Evolutionary conservation across 106 monocot species (phyloP).

Genomic region (Apostasia shenzhenica): DNA sequence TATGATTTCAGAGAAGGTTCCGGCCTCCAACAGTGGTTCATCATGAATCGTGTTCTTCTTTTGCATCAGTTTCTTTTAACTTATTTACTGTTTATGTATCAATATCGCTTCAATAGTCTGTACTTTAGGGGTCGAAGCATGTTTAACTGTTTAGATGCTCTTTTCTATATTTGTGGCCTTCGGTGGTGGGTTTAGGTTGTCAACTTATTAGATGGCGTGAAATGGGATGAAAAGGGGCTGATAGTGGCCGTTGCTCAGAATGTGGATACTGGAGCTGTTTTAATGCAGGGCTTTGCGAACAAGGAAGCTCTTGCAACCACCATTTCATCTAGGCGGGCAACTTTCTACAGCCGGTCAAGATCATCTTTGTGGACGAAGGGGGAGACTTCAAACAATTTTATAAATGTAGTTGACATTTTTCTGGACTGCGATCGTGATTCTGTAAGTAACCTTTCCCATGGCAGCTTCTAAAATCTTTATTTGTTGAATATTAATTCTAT

Average conservation of each 20-base stretch:
- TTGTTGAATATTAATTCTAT: slow-evolving; percentile 2
- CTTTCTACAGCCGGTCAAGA: slow-evolving; percentile 90
- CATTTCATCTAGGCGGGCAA: slow-evolving; percentile 70
- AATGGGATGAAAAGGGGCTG: slow-evolving; percentile 89
- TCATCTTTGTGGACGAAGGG: slow-evolving; percentile 95
- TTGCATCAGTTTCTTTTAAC: no score
- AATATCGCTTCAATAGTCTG: no score
- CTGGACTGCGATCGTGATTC: slow-evolving; percentile 96
- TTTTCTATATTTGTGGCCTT: neutral
- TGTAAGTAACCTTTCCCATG: slow-evolving; percentile 24
- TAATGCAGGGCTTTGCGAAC: slow-evolving; percentile 98
- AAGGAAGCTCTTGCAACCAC: slow-evolving; percentile 72
- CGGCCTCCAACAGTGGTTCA: no score
- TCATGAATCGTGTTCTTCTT: no score
- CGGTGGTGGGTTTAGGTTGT: slow-evolving; percentile 31
- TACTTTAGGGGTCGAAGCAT: neutral
- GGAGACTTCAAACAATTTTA: slow-evolving; percentile 90
- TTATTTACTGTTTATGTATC: no score
- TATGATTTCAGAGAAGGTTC: no score
- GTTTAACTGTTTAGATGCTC: neutral
- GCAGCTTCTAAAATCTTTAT: neutral
- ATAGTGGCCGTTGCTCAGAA: slow-evolving; percentile 93
- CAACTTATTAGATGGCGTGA: slow-evolving; percentile 50
- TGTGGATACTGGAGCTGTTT: slow-evolving; percentile 83
- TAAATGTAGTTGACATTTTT: slow-evolving; percentile 93